A percentile compares a stretch with the other conserved stretches of the same genome.
These are phyloP conservation scores for Aspergillus heteromorphus DNA, from an alignment of 495 filamentous ascomycete species.

Conservation along the genomic window DNA sequence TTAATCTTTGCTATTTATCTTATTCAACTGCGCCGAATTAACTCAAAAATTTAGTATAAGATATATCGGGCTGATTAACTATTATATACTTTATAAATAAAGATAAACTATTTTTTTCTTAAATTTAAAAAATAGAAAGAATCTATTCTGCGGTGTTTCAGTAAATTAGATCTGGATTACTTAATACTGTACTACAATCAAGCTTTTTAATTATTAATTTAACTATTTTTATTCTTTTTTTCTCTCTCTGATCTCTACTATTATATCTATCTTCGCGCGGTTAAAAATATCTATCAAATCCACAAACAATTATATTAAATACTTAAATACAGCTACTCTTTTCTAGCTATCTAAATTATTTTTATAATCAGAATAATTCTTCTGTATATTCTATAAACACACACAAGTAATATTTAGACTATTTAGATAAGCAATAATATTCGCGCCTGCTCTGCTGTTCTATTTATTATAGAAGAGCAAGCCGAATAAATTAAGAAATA, in stretches of 20 bases:
- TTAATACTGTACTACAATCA: constrained; percentile 49
- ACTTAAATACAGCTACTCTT: constrained; percentile 50
- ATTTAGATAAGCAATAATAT: constrained; percentile 50
- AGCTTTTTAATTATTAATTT: constrained; percentile 46
- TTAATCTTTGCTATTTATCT: constrained; percentile 47
- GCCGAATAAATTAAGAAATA: constrained; percentile 49
- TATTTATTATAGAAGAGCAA: constrained; percentile 52
- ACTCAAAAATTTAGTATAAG: constrained; percentile 49
- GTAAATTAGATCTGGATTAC: constrained; percentile 41
- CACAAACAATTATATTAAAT: constrained; percentile 50
- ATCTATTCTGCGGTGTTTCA: constrained; percentile 34
- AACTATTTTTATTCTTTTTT: constrained; percentile 47
- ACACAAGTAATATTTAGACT: constrained; percentile 46
- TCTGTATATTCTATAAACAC: constrained; percentile 44
- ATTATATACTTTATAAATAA: constrained; percentile 38
- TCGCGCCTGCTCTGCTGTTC: constrained; percentile 48
- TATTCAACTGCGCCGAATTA: constrained; percentile 45
- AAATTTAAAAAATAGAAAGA: constrained; percentile 50
- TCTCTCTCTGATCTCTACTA: constrained; percentile 46
- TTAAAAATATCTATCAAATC: constrained; percentile 49
- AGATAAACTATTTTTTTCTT: constrained; percentile 45
- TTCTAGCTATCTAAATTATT: constrained; percentile 50
- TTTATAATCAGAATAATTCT: constrained; percentile 52
- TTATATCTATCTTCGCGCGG: constrained; percentile 45
- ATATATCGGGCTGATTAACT: constrained; percentile 51